phyloP scores from a whole-genome alignment of 2,329 filamentous ascomycete species.

The Byssoonygena ceratinophila region DNA sequence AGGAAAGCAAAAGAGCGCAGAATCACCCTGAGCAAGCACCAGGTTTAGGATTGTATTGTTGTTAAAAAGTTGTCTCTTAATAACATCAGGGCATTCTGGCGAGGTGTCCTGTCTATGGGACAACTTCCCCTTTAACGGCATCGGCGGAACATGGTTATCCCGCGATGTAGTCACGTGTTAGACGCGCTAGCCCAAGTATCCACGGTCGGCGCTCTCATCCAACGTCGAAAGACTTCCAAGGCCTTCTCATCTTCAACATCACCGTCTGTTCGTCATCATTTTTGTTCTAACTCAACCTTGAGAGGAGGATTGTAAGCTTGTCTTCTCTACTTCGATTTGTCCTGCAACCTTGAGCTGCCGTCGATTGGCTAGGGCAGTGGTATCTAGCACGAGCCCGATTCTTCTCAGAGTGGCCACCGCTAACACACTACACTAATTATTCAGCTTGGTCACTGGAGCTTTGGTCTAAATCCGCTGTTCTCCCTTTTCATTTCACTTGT shows the following conservation, averaged over 20 bases:
- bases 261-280: neutral
- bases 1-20: neutral
- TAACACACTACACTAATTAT: neutral
- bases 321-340: neutral
- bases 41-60: neutral
- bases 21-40: neutral
- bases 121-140: neutral
- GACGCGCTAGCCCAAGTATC: slow-evolving; percentile 2
- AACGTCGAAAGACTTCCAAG: slow-evolving; percentile 1
- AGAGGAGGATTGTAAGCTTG: neutral
- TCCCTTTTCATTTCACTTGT: slow-evolving; percentile 5
- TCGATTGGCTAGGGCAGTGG: neutral
- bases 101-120: slow-evolving; percentile 8
- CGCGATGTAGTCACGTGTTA: neutral
- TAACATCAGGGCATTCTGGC: neutral
- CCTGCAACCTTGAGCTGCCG: neutral
- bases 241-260: neutral
- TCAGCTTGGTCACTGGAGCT: slow-evolving; percentile 3
- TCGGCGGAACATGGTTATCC: neutral
- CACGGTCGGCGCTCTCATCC: neutral
- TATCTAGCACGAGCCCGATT: neutral
- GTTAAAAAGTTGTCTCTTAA: neutral
- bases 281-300: neutral
- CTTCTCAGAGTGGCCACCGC: neutral
- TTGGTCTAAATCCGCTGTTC: neutral